phyloP scores from a whole-genome alignment of 345 rosid genomes.

The Citrus reticulata region DNA sequence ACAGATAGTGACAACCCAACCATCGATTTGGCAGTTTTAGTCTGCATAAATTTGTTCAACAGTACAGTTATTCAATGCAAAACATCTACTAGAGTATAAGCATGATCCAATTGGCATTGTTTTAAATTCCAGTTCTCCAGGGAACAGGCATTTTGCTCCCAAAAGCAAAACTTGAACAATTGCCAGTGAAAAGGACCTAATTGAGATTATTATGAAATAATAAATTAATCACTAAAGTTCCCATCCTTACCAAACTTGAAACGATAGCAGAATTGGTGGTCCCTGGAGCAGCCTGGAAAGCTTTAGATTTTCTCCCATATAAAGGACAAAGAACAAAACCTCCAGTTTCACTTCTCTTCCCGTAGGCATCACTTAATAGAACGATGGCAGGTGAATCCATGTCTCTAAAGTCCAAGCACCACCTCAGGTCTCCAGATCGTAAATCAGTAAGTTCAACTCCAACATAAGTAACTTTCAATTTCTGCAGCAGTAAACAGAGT shows the following conservation, averaged over 20 bases:
- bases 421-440: constrained; percentile 73
- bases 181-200: not conserved
- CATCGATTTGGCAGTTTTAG: constrained; percentile 82
- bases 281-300: constrained; percentile 95
- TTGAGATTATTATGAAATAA: not conserved
- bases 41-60: constrained; percentile 48
- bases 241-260: constrained; percentile 61
- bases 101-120: not conserved
- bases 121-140: not conserved
- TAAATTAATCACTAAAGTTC: not conserved
- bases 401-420: constrained; percentile 99
- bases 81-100: not conserved
- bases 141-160: not conserved
- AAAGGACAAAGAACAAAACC: constrained; percentile 88
- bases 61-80: constrained; percentile 3
- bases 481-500: constrained; percentile 39
- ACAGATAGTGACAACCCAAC: constrained; percentile 73
- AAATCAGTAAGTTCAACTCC: constrained; percentile 83
- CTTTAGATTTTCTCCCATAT: constrained; percentile 96
- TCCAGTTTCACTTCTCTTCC: constrained; percentile 64
- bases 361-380: constrained; percentile 68
- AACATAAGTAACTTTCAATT: constrained; percentile 80
- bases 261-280: constrained; percentile 76
- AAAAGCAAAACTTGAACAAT: not conserved
- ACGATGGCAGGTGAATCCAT: constrained; percentile 85